These are phyloP conservation scores for Mucor mucedo DNA, from an alignment of 371 early-diverging fungal species.

Conservation along the genomic window DNA sequence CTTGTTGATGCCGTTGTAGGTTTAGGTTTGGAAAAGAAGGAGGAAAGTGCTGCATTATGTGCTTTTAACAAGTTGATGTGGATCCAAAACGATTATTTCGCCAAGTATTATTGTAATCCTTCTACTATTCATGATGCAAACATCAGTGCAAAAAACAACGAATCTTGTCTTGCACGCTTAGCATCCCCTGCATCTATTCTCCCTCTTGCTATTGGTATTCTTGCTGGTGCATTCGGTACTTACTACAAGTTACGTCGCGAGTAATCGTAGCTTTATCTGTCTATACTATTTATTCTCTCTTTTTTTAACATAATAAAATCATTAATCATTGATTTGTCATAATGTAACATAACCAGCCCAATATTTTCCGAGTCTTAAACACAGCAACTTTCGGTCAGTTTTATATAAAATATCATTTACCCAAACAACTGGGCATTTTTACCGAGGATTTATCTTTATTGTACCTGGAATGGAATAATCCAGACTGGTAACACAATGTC, in stretches of 20 bases:
- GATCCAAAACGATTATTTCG: conserved; percentile 89
- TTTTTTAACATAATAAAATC: neutral
- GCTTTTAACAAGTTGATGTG: conserved; percentile 88
- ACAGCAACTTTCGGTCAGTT: too few species aligned
- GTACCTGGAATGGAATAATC: too few species aligned
- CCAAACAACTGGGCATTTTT: too few species aligned
- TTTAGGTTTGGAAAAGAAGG: conserved; percentile 63
- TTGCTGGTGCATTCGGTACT: conserved; percentile 41
- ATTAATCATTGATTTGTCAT: too few species aligned
- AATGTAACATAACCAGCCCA: too few species aligned
- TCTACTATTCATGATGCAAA: conserved; percentile 16
- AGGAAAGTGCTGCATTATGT: conserved; percentile 59
- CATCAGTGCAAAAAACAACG: neutral
- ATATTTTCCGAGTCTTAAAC: too few species aligned
- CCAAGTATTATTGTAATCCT: conserved; percentile 72
- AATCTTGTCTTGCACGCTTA: conserved; percentile 4
- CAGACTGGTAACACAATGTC: too few species aligned
- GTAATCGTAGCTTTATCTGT: neutral
- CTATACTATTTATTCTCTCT: neutral
- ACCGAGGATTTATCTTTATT: too few species aligned
- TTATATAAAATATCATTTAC: too few species aligned
- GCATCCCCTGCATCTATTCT: conserved; percentile 22
- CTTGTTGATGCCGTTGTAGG: conserved; percentile 68
- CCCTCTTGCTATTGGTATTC: conserved; percentile 33
- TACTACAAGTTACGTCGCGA: conserved; percentile 20